phyloP scores from a whole-genome alignment of 2,329 filamentous ascomycete genomes.

The Claviceps digitariae region DNA sequence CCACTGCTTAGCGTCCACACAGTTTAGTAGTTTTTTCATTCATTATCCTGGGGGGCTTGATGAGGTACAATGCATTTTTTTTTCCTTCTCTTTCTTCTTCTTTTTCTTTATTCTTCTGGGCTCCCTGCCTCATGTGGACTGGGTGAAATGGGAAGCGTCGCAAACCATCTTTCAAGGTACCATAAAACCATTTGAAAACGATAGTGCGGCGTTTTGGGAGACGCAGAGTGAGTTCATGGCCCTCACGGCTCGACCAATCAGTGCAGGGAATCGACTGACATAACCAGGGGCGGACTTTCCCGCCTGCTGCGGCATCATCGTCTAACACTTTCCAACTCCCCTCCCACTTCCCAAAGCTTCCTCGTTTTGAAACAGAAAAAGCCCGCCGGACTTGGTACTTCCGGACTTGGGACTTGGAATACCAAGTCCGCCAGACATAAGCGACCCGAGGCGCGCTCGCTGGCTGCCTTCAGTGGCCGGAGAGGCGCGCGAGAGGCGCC shows the following conservation, averaged over 20 bases:
- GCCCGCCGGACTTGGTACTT: constrained; percentile 9
- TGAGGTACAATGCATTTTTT: neutral
- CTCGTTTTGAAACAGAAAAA: constrained; percentile 5
- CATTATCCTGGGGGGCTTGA: neutral
- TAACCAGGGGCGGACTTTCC: constrained; percentile 8
- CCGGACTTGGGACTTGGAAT: neutral
- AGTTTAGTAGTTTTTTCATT: neutral
- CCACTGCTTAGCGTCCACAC: neutral
- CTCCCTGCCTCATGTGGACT: neutral
- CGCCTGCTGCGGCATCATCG: constrained; percentile 1
- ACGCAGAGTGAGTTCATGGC: neutral
- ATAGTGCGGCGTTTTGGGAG: constrained; percentile 4
- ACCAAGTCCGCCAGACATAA: neutral
- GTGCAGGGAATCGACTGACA: neutral
- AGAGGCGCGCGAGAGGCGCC: neutral
- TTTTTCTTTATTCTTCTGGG: too few species aligned
- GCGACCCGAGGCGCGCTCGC: neutral
- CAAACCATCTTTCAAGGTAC: neutral
- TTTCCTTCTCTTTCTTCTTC: neutral
- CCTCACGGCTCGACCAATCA: constrained; percentile 5
- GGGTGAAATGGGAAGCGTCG: neutral
- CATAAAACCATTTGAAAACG: too few species aligned
- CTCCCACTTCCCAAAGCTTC: neutral
- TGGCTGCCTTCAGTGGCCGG: neutral
- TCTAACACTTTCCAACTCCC: neutral